phyloP scores from a whole-genome alignment of 2,329 filamentous ascomycete genomes.

The Calonectria henricotiae region DNA sequence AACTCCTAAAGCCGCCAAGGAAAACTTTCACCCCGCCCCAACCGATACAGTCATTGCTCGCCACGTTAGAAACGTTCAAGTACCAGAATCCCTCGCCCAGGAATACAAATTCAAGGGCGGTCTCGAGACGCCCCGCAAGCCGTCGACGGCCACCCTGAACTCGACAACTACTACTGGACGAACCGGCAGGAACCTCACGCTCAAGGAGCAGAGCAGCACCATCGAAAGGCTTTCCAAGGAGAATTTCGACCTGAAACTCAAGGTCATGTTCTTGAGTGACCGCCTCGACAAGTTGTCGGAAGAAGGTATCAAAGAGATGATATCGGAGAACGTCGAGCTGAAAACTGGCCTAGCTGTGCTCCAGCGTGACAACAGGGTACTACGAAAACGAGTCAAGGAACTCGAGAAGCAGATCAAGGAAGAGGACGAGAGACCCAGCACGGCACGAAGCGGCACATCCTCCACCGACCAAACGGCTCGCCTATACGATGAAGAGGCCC shows the following conservation, averaged over 20 bases:
- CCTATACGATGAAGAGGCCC: conserved; percentile 73
- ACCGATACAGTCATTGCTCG: conserved; percentile 92
- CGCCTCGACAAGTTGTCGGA: conserved; percentile 94
- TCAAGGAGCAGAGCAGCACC: conserved; percentile 98
- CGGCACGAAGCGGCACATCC: conserved; percentile 71
- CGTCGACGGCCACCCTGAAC: conserved; percentile 65
- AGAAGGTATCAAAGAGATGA: conserved; percentile 97
- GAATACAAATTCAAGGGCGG: conserved; percentile 87
- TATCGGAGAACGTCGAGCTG: conserved; percentile 95
- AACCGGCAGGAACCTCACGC: conserved; percentile 81
- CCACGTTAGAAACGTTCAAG: conserved; percentile 90
- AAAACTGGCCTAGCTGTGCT: conserved; percentile 91
- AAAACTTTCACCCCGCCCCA: conserved; percentile 73
- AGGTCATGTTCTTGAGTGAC: conserved; percentile 97
- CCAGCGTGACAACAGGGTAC: conserved; percentile 89
- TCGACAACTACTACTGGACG: conserved; percentile 69
- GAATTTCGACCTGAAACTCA: conserved; percentile 97
- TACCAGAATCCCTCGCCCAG: conserved; percentile 89
- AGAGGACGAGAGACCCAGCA: conserved; percentile 75
- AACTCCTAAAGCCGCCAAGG: conserved; percentile 78
- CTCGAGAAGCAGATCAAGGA: conserved; percentile 85
- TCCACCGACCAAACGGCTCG: conserved; percentile 73
- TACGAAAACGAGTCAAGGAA: conserved; percentile 87
- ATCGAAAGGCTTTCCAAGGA: conserved; percentile 98
- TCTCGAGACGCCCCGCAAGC: conserved; percentile 72